These are phyloP conservation scores for Sclerotinia subarctica DNA, from an alignment of 2,329 filamentous ascomycete genomes.

Conservation along the genomic window DNA sequence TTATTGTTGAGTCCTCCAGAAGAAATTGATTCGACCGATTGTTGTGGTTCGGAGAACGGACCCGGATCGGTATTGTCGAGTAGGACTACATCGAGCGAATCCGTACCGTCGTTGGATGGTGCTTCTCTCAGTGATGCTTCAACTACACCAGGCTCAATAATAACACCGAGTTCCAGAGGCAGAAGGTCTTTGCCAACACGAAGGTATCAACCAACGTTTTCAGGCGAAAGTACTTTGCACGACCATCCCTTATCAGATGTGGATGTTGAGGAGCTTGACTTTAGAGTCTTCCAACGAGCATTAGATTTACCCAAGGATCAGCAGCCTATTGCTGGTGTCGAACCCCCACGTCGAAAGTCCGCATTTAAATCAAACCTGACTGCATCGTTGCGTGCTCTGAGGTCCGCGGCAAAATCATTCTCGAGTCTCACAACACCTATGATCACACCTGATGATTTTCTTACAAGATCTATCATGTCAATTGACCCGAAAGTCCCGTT, in stretches of 20 bases:
- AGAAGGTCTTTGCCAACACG: constrained; percentile 45
- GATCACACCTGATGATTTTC: constrained; percentile 63
- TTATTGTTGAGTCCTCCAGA: constrained; percentile 59
- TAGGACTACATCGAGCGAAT: constrained; percentile 57
- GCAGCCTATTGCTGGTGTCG: constrained; percentile 17
- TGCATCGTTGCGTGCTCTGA: constrained; percentile 60
- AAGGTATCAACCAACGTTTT: constrained; percentile 56
- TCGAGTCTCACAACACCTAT: constrained; percentile 61
- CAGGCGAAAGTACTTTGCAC: constrained; percentile 44
- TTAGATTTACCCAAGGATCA: constrained; percentile 23
- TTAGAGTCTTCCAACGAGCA: constrained; percentile 45
- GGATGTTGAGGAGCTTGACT: constrained; percentile 48
- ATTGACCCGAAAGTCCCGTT: constrained; percentile 65
- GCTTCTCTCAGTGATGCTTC: constrained; percentile 47
- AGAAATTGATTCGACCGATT: constrained; percentile 50
- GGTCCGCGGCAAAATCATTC: constrained; percentile 61
- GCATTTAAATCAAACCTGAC: constrained; percentile 69
- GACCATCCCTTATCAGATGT: constrained; percentile 49
- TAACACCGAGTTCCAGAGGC: constrained; percentile 38
- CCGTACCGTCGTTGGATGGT: constrained; percentile 55
- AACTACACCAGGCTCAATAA: constrained; percentile 33
- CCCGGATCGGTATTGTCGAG: constrained; percentile 52
- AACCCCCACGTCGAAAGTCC: constrained; percentile 33
- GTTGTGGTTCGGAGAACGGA: constrained; percentile 50
- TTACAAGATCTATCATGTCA: constrained; percentile 64